Evolutionary conservation across 176 grass and related monocot species (phyloP).

Genomic region (Alloteropsis semialata): DNA sequence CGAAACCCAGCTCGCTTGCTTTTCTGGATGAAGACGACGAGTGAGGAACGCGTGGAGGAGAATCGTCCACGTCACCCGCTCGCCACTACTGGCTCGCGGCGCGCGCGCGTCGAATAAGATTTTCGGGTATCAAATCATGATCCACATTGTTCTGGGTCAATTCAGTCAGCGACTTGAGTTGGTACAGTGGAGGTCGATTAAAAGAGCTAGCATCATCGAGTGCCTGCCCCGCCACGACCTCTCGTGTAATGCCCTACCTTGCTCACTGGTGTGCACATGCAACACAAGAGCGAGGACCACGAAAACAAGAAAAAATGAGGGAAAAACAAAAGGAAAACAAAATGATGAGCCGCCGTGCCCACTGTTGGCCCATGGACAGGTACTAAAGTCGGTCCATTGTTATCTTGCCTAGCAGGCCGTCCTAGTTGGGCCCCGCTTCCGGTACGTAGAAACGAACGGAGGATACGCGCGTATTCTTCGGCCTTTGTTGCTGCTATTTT

Average conservation of each 20-base stretch:
- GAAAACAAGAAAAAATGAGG: background rate
- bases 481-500: background rate
- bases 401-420: too few species aligned
- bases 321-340: background rate
- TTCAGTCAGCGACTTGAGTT: background rate
- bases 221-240: background rate
- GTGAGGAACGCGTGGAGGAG: too few species aligned
- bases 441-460: background rate
- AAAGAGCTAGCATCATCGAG: background rate
- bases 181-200: background rate
- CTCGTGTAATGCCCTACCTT: too few species aligned
- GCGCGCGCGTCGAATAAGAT: too few species aligned
- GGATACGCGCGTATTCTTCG: background rate
- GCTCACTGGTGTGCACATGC: background rate
- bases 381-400: background rate
- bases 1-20: too few species aligned
- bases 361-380: background rate
- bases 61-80: too few species aligned
- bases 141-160: background rate
- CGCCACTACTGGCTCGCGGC: too few species aligned
- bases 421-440: background rate
- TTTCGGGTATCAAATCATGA: too few species aligned
- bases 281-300: background rate
- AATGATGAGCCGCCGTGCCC: background rate
- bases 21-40: too few species aligned